These are phyloP conservation scores for Teratosphaeria epicoccoides DNA, from an alignment of 2,329 filamentous ascomycete species.

Conservation along the genomic window DNA sequence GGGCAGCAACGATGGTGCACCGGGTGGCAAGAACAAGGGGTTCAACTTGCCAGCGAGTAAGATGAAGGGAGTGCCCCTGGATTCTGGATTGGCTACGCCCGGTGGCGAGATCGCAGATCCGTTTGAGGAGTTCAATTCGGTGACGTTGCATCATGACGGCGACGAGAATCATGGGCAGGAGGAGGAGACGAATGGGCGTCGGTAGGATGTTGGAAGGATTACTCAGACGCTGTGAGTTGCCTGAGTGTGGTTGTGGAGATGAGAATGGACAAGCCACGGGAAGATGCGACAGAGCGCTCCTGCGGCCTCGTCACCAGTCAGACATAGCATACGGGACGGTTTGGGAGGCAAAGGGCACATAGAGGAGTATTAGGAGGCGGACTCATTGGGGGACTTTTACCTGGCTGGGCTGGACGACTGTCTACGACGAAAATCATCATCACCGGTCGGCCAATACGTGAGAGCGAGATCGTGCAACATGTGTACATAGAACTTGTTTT, in stretches of 20 bases:
- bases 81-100: constrained; percentile 76
- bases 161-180: constrained; percentile 41
- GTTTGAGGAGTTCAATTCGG: constrained; percentile 97
- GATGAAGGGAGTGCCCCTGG: constrained; percentile 71
- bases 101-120: constrained; percentile 75
- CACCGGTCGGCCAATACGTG: neutral
- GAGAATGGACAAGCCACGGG: neutral
- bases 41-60: constrained; percentile 24
- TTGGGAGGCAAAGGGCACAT: neutral
- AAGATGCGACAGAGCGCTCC: neutral
- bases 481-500: neutral
- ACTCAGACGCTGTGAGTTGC: neutral
- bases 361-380: neutral
- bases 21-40: constrained; percentile 25
- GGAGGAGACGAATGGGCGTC: constrained; percentile 12
- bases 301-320: neutral
- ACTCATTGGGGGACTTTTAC: neutral
- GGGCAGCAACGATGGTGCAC: constrained; percentile 27
- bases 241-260: neutral
- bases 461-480: neutral
- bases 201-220: constrained; percentile 8
- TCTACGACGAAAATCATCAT: neutral
- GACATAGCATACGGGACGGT: neutral
- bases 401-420: neutral
- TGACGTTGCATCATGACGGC: constrained; percentile 92